Evolutionary conservation across 495 filamentous ascomycete genomes (phyloP), one percentile per base, ranked within the genome.

Genomic region (Aspergillus indologenus): DNA sequence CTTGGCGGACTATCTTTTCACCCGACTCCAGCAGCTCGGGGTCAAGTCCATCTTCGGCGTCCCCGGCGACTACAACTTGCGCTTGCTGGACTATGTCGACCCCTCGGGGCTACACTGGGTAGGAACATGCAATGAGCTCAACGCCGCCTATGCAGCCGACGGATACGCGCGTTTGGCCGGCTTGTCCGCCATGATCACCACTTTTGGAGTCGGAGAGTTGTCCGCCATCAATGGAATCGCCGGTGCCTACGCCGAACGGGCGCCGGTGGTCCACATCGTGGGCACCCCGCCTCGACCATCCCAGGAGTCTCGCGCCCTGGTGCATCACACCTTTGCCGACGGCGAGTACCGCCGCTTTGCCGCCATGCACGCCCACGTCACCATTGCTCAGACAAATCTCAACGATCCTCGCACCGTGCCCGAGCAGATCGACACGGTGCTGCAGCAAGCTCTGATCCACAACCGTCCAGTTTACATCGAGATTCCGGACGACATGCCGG

Each of bases 131-230:
- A 92, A 92, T 64, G 89, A 92, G 67, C 81, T 93, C 52, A 92
- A 93, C 68, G 88, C 88, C n/a, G 87, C 85, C 18, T 92, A 92
- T 61, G 89, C 90, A 12, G 86, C 90, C 12, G 90, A 94, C 73
- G 90, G 88, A 11, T 92, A 92, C 67, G 87, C 88, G 26, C 78
- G 90, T 26, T 77, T 89, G 53, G 88, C 87, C 59, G 88, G 89
- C 17, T 80, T 91, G 17, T 78, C 80, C 12, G 90, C 90, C 2
- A 66, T 93, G 48, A 72, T 91, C 40, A 94, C 90, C 31, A 91
- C 89, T 0, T 92, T 90, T 57, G 90, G 90, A 26, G 88, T 92
- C 17, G 90, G 90, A 23, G 90, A 92, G 66, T 76, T 92, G 5
- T 90, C 86, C 4, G 87, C 87, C 34, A 68, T 91, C 57, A 91